phyloP scores from a whole-genome alignment of 2,329 filamentous ascomycete genomes.

The Epichloe hybrida region DNA sequence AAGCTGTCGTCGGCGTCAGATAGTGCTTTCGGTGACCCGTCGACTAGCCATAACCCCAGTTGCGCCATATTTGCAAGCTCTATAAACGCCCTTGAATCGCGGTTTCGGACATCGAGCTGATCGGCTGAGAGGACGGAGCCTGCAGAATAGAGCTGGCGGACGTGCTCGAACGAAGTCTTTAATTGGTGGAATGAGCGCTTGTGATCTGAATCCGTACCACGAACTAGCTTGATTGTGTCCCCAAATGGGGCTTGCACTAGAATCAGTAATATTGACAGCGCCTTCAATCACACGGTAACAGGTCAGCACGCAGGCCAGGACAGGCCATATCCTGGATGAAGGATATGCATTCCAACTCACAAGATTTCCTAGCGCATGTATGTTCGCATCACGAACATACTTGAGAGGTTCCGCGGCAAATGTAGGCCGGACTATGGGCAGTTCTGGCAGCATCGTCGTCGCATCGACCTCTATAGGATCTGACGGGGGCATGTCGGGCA shows the following conservation, averaged over 20 bases:
- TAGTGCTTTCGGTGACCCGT: slow-evolving; percentile 24
- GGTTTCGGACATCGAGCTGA: slow-evolving; percentile 20
- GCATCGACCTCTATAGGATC: slow-evolving; percentile 23
- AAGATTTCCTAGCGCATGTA: slow-evolving; percentile 27
- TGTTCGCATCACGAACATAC: slow-evolving; percentile 23
- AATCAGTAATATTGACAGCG: slow-evolving; percentile 25
- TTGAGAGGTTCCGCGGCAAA: slow-evolving; percentile 24
- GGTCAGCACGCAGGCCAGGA: not conserved
- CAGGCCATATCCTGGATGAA: not conserved
- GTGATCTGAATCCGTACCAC: slow-evolving; percentile 20
- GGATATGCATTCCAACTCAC: slow-evolving; percentile 17
- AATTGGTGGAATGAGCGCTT: slow-evolving; percentile 19
- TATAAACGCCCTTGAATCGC: slow-evolving; percentile 23
- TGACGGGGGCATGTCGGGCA: slow-evolving; percentile 11
- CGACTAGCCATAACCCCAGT: slow-evolving; percentile 27
- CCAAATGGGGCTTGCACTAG: slow-evolving; percentile 24
- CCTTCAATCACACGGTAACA: slow-evolving; percentile 13
- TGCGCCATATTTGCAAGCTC: slow-evolving; percentile 36
- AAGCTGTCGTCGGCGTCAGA: slow-evolving; percentile 31
- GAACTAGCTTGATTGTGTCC: slow-evolving; percentile 20
- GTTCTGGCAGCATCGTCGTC: slow-evolving; percentile 14
- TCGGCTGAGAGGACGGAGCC: slow-evolving; percentile 19
- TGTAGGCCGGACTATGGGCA: slow-evolving; percentile 14
- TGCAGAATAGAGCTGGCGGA: slow-evolving; percentile 21
- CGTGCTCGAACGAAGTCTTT: slow-evolving; percentile 19